Conservation (phyloP, 1,284 basidiomycete genomes). For the Cryptococcus sp. region DNA sequence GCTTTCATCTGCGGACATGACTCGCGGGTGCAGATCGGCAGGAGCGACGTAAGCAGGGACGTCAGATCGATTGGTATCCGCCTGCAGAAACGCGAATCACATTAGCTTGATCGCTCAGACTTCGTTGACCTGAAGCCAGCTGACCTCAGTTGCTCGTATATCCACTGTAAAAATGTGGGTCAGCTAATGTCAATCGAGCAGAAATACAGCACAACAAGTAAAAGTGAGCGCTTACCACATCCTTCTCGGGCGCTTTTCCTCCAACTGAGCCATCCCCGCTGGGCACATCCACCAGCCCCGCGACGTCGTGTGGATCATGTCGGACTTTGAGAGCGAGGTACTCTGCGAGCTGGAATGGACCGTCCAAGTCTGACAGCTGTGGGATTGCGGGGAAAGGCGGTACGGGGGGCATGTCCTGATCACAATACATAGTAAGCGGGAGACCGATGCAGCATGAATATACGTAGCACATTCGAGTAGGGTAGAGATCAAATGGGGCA, state of each 20-base stretch:
- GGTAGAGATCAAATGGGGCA: too few relatives aligned
- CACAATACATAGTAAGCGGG: too few relatives aligned
- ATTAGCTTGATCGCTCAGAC: neutral
- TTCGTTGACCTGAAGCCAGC: conserved; percentile 32
- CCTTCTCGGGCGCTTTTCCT: conserved; percentile 54
- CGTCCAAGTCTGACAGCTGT: conserved; percentile 61
- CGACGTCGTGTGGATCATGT: conserved; percentile 82
- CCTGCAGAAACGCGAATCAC: conserved; percentile 54
- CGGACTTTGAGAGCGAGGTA: conserved; percentile 87
- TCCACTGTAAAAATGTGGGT: conserved; percentile 62
- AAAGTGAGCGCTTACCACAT: conserved; percentile 49
- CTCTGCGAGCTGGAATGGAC: conserved; percentile 92
- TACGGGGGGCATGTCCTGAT: conserved; percentile 33
- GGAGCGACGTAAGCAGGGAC: conserved; percentile 81
- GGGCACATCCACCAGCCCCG: conserved; percentile 75
- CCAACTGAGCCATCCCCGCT: conserved; percentile 43
- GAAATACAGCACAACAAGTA: neutral
- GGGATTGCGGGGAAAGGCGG: conserved; percentile 34
- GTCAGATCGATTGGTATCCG: conserved; percentile 90
- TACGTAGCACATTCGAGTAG: neutral
- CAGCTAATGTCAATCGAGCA: too few relatives aligned
- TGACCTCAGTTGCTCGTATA: conserved; percentile 89
- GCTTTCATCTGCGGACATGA: conserved; percentile 97
- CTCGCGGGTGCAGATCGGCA: conserved; percentile 77
- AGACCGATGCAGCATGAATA: neutral